phyloP scores from a whole-genome alignment of 495 filamentous ascomycete species.

The Penicillium diatomitis region DNA sequence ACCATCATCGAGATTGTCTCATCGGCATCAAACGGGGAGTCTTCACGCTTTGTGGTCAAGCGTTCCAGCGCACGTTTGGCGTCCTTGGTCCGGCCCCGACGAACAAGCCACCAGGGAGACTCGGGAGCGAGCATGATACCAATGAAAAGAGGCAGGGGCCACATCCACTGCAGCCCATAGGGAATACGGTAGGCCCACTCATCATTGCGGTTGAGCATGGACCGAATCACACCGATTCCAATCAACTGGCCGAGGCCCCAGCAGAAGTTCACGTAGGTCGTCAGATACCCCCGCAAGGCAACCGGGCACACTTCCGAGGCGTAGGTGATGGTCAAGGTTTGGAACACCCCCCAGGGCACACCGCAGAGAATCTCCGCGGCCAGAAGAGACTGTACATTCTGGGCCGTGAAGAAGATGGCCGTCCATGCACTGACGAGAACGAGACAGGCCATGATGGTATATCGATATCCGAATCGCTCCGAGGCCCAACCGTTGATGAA shows the following conservation, averaged over 20 bases:
- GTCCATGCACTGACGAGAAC: slow-evolving; percentile 58
- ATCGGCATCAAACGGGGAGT: slow-evolving; percentile 58
- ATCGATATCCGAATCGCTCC: slow-evolving; percentile 64
- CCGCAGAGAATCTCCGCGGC: slow-evolving; percentile 69
- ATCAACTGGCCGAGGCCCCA: slow-evolving; percentile 75
- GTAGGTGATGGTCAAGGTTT: slow-evolving; percentile 71
- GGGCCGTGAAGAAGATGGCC: slow-evolving; percentile 68
- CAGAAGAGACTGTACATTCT: slow-evolving; percentile 57
- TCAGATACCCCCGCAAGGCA: slow-evolving; percentile 61
- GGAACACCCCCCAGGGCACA: slow-evolving; percentile 76
- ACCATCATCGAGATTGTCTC: slow-evolving; percentile 82
- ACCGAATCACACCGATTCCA: slow-evolving; percentile 62
- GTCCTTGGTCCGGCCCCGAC: slow-evolving; percentile 55
- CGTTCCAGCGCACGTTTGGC: slow-evolving; percentile 61
- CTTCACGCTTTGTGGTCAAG: slow-evolving; percentile 46
- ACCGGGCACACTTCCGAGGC: slow-evolving; percentile 73
- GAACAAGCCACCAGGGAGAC: slow-evolving; percentile 75
- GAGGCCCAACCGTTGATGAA: slow-evolving; percentile 69
- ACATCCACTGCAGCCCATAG: slow-evolving; percentile 79
- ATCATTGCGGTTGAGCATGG: slow-evolving; percentile 47
- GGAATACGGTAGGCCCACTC: slow-evolving; percentile 62
- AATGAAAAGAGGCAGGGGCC: slow-evolving; percentile 65
- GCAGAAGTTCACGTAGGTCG: slow-evolving; percentile 75
- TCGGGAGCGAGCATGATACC: slow-evolving; percentile 67
- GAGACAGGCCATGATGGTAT: slow-evolving; percentile 62